These are phyloP conservation scores for Fraxinus platypoda DNA, from an alignment of 305 asterid species.

Conservation along the genomic window DNA sequence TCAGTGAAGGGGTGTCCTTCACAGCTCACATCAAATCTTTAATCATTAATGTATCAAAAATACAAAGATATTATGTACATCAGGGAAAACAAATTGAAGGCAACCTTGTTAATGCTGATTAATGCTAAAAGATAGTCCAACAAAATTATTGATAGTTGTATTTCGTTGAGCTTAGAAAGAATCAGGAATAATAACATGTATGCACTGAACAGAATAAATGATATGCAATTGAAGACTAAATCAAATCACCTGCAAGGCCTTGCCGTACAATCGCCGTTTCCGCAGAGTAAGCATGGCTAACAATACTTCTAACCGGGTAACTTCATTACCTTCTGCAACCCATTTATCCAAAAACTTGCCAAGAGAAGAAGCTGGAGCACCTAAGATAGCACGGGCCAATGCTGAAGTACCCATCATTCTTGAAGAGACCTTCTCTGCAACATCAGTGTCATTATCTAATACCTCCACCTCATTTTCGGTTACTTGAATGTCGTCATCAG, in stretches of 20 bases:
- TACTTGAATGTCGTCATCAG: constrained; percentile 23
- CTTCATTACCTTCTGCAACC: constrained; percentile 70
- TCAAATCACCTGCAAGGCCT: constrained; percentile 71
- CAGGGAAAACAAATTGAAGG: neutral
- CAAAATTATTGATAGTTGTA: neutral
- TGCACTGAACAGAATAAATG: neutral
- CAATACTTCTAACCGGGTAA: constrained; percentile 42
- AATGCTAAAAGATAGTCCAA: neutral
- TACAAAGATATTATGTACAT: neutral
- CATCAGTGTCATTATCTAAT: constrained; percentile 27
- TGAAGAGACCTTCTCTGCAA: constrained; percentile 18
- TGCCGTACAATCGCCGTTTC: constrained; percentile 45
- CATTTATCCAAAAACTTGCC: constrained; percentile 54
- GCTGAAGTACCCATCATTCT: constrained; percentile 24
- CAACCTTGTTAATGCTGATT: neutral
- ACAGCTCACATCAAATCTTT: neutral
- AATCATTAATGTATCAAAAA: neutral
- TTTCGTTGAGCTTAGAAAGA: constrained; percentile 11
- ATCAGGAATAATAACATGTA: neutral
- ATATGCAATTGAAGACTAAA: constrained; percentile 8
- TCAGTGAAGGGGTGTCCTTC: neutral
- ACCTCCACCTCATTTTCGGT: constrained; percentile 30
- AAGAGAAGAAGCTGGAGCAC: constrained; percentile 35
- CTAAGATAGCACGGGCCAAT: constrained; percentile 43
- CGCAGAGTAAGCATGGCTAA: constrained; percentile 44